Base-by-base conservation (phyloP, 2,329 filamentous ascomycete genomes). In the Clonostachys sp. region DNA sequence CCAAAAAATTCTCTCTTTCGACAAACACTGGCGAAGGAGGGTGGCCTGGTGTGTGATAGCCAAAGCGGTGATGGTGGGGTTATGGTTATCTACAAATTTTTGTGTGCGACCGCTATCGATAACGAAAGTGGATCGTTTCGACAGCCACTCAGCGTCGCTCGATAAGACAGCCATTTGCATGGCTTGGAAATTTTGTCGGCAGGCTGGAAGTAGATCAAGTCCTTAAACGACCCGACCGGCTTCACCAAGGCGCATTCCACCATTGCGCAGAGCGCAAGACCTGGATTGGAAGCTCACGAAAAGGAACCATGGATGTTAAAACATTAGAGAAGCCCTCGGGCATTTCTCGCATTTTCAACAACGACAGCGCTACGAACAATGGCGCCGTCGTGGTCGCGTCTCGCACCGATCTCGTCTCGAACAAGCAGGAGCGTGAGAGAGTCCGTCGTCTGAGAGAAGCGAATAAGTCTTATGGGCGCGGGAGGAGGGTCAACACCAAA, bases 391-490 rank as follows among this genome's bases (percentile, higher is more conserved):
- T 70, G 10, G 68, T 82, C 34, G 66, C 73, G 49, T 60, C 73
- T 41, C 69, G 77, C 47, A 76, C 75, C 34, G 71, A 80, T 53
- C 72, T 85, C 41, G 56, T 73, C 30, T 66, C 77, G 24, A 30
- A 30, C 39, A 76, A 74, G 52, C 60, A 71, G 48, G 78, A 81
- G 58, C 68, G 71, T 49, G 69, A 77, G 55, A 75, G 71, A 59
- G 64, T 70, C 45, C 75, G 74, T 50, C 77, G 78, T 40, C 62
- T 76, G 50, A 75, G 75, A 58, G 75, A 83, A 57, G 89, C 89
- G 45, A 79, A 90, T 57, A 80, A 83, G 59, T 78, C 78, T 47
- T 99, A 99, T 69, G 94, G 94, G 34, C 84, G 94, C 56, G 94
- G 94, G 44, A 81, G 81, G 55, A 80, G 80, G 52, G 86, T 95